Evolutionary conservation across 495 filamentous ascomycete species (phyloP).

Genomic region (Annulohypoxylon moriforme): DNA sequence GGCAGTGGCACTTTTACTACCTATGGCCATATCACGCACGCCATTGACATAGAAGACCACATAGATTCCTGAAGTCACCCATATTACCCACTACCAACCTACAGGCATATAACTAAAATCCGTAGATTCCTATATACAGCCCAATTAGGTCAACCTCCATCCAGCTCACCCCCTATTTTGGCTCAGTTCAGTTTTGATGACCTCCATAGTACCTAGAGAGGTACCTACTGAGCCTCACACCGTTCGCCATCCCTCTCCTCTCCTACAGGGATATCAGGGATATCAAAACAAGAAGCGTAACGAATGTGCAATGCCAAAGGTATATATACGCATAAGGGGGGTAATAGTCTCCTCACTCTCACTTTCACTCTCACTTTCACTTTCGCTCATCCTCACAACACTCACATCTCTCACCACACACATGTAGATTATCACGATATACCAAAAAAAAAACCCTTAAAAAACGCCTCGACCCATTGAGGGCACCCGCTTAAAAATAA

Average conservation of each 20-base stretch:
- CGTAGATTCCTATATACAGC: slow-evolving; percentile 6
- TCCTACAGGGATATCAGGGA: no score
- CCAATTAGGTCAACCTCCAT: neutral
- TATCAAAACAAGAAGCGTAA: slow-evolving; percentile 5
- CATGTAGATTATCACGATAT: slow-evolving; percentile 34
- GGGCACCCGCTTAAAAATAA: slow-evolving; percentile 3
- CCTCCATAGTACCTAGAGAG: neutral
- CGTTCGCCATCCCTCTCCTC: neutral
- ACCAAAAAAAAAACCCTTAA: slow-evolving; percentile 1
- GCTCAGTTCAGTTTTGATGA: neutral
- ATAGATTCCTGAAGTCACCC: neutral
- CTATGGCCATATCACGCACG: neutral
- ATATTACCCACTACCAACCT: slow-evolving; percentile 1
- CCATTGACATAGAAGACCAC: neutral
- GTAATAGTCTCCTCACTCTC: slow-evolving; percentile 7
- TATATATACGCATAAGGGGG: slow-evolving; percentile 32
- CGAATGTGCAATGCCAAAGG: slow-evolving; percentile 23
- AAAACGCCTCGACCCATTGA: slow-evolving; percentile 2
- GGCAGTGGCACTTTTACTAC: neutral
- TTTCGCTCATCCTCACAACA: neutral
- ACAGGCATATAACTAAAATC: neutral
- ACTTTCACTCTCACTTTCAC: slow-evolving; percentile 2
- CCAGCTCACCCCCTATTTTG: neutral
- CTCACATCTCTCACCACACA: slow-evolving; percentile 1
- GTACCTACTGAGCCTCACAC: neutral